Evolutionary conservation across 2,329 filamentous ascomycete species (phyloP).

Genomic region (Chalaropsis thielavioides): DNA sequence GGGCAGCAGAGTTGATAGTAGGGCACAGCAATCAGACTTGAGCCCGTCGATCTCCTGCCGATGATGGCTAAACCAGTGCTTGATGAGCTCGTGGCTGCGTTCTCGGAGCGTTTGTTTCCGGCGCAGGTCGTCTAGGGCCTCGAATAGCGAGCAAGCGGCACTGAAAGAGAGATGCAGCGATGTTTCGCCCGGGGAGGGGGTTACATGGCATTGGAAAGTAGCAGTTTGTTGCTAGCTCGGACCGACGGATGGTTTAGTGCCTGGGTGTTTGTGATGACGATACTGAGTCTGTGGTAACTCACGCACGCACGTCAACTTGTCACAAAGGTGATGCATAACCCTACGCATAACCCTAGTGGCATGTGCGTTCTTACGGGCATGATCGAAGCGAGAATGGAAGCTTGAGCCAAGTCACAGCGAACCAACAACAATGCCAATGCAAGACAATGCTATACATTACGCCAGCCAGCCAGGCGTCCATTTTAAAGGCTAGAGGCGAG

Average conservation of each 20-base stretch:
- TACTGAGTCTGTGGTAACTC: no score
- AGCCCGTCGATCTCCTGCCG: conserved; percentile 41
- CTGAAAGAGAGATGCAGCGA: conserved; percentile 43
- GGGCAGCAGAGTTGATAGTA: conserved; percentile 64
- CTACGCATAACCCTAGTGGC: neutral
- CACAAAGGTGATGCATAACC: neutral
- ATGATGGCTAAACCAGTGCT: conserved; percentile 56
- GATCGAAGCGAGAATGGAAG: neutral
- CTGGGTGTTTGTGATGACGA: neutral
- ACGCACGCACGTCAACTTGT: neutral
- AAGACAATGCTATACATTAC: neutral
- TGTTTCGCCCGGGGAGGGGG: neutral
- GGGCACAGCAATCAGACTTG: conserved; percentile 36
- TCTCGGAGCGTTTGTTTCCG: conserved; percentile 21
- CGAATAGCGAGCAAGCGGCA: conserved; percentile 60
- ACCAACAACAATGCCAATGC: conserved; percentile 1
- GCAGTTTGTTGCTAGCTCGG: no score
- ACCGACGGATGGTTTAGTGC: no score
- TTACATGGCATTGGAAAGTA: no score
- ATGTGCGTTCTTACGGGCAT: neutral
- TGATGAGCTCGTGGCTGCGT: conserved; percentile 29
- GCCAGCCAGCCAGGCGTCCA: no score
- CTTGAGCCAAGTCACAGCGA: neutral
- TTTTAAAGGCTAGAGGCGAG: no score
- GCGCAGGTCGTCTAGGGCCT: conserved; percentile 42